These are phyloP conservation scores for Magnaporthales sp. DNA, from an alignment of 2,329 filamentous ascomycete genomes.

Conservation along the genomic window DNA sequence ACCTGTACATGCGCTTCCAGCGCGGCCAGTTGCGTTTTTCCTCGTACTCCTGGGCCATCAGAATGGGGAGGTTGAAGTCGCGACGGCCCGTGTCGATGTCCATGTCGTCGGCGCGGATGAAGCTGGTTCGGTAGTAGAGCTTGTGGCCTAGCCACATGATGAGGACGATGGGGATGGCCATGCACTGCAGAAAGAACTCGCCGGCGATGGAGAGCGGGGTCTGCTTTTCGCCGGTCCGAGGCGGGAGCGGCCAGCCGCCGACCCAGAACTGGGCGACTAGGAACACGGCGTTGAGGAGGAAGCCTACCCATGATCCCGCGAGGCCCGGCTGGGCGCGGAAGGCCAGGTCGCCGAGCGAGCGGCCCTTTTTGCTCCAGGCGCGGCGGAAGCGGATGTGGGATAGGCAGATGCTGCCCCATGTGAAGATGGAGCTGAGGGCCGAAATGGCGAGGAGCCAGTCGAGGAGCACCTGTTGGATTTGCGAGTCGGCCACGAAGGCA, in stretches of 20 bases:
- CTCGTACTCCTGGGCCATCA: constrained; percentile 71
- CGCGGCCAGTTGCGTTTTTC: constrained; percentile 63
- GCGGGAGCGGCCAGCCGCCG: constrained; percentile 66
- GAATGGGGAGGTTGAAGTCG: constrained; percentile 70
- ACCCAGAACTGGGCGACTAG: constrained; percentile 84
- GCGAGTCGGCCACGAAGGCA: constrained; percentile 64
- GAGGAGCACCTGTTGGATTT: constrained; percentile 54
- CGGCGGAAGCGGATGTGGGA: constrained; percentile 84
- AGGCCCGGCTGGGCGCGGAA: constrained; percentile 75
- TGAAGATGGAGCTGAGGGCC: constrained; percentile 66
- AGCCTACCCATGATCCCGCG: constrained; percentile 70
- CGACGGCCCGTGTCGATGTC: constrained; percentile 79
- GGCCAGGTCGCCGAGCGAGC: constrained; percentile 66
- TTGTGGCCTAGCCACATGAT: constrained; percentile 69
- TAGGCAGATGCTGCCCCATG: constrained; percentile 79
- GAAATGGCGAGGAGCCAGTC: constrained; percentile 73
- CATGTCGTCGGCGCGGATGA: constrained; percentile 66
- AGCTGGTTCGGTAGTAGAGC: constrained; percentile 58
- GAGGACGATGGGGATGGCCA: constrained; percentile 61
- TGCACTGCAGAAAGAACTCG: constrained; percentile 63
- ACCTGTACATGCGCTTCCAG: constrained; percentile 71
- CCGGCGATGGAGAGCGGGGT: constrained; percentile 42
- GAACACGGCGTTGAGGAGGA: constrained; percentile 66
- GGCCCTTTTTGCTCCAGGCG: constrained; percentile 65
- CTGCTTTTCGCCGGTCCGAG: constrained; percentile 21